phyloP scores from a whole-genome alignment of 2,329 filamentous ascomycete genomes.

The Penicillium janthinellum region DNA sequence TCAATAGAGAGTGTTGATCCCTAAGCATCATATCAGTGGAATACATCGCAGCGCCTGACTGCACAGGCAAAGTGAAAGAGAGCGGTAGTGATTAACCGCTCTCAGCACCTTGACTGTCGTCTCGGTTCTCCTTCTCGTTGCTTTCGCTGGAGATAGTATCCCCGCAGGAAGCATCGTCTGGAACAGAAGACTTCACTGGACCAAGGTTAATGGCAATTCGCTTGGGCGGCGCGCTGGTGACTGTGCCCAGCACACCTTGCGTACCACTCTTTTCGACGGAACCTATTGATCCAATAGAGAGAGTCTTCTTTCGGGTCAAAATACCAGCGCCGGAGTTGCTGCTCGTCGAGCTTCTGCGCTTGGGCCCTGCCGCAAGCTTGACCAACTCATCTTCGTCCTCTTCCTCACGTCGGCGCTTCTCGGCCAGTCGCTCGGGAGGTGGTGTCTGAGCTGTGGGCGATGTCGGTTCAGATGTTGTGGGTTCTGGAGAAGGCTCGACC shows the following conservation, averaged over 20 bases:
- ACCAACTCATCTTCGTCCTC: conserved; percentile 92
- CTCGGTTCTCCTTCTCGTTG: conserved; percentile 36
- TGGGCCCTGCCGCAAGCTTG: conserved; percentile 65
- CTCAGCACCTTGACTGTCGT: conserved; percentile 28
- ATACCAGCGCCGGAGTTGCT: conserved; percentile 38
- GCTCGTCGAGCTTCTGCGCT: conserved; percentile 49
- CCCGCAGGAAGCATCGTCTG: conserved; percentile 20
- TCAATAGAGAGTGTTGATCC: background rate
- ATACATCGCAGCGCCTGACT: conserved; percentile 6
- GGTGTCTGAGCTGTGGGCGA: conserved; percentile 45
- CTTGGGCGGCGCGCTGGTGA: conserved; percentile 34
- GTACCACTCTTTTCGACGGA: conserved; percentile 30
- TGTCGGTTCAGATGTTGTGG: conserved; percentile 22
- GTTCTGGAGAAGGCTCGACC: conserved; percentile 32
- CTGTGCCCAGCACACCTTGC: conserved; percentile 17
- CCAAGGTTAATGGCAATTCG: conserved; percentile 46
- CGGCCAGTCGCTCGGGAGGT: conserved; percentile 72
- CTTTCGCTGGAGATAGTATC: conserved; percentile 21
- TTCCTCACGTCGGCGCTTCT: conserved; percentile 82
- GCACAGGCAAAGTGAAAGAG: conserved; percentile 1
- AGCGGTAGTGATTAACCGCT: conserved; percentile 19
- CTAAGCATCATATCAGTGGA: background rate
- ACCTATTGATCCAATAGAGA: conserved; percentile 31
- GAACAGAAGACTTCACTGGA: conserved; percentile 27
- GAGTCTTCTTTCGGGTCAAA: conserved; percentile 37